Base-by-base conservation (phyloP, 371 early-diverging fungal genomes). In the Zychaea mexicana region DNA sequence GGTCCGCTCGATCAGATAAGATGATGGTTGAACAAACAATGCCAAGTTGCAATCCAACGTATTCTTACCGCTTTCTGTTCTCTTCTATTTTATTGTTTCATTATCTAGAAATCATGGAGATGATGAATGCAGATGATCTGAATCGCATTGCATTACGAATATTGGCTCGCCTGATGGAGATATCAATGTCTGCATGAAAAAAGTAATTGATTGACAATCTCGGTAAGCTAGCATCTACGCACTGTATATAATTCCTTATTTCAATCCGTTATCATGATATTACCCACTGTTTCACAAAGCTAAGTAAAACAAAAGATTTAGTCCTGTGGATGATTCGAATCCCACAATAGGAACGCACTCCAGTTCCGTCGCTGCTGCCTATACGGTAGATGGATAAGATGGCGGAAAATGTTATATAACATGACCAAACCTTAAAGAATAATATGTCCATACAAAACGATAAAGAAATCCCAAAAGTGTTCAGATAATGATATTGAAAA, bases 1-100 rank as follows among this genome's bases (percentile, higher is more conserved):
- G 75, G 79, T 79, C 71, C 55, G 39, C 32, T 49, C 45, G 4
- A 26, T 42, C 39, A 66, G 39, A 58, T 33, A 39, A 38, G 31
- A 57, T 46, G 9, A 22, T 22, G 22, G 21, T 8, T 19, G 19
- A 13, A 15, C 24, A 28, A 31, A 46, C 27, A 42, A 19, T 8
- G 36, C 12, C 28, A 33, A 31, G n/a, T n/a, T n/a, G n/a, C n/a
- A n/a, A n/a, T n/a, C 33, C 5, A 5, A 33, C 33, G 12, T 33
- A 33, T 17, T 0, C 15, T 42, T n/a, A 42, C 42, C 42, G 4
- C n/a, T 42, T 5, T 8, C 15, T 42, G n/a, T 42, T 42, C 15
- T 12, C n/a, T 42, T 42, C n/a, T 19, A 2, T 42, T 27, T 32
- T 15, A 24, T 28, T 22, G 1, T 30, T 2, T 32, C 32, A 19